Percentiles rank a stretch among this genome's conserved stretches.
phyloP scores from a whole-genome alignment of 2,329 filamentous ascomycete genomes.

The Verticillium alfalfae region DNA sequence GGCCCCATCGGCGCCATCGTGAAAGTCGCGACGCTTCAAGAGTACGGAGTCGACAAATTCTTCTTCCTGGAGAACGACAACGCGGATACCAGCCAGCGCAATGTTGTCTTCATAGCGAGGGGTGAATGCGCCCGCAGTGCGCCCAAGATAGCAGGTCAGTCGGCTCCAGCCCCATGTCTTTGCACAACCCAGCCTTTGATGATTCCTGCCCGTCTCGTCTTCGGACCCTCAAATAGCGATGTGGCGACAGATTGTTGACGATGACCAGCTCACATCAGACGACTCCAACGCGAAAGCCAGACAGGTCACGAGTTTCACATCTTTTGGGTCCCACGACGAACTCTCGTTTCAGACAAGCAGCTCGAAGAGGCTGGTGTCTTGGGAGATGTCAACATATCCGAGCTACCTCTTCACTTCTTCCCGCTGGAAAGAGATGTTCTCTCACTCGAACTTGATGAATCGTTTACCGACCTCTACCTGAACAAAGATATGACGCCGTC shows the following conservation, averaged over 20 bases:
- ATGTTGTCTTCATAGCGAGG: constrained; percentile 88
- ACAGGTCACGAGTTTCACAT: constrained; percentile 94
- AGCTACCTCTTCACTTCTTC: constrained; percentile 85
- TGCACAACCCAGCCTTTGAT: constrained; percentile 8
- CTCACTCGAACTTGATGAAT: constrained; percentile 82
- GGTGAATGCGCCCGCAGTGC: constrained; percentile 84
- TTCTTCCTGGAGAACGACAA: constrained; percentile 97
- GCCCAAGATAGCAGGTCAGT: constrained; percentile 75
- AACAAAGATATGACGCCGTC: constrained; percentile 88
- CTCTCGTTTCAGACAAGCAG: constrained; percentile 83
- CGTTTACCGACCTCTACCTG: constrained; percentile 83
- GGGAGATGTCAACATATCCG: constrained; percentile 83
- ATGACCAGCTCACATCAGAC: constrained; percentile 76
- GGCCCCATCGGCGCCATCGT: constrained; percentile 87
- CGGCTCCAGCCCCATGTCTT: background rate
- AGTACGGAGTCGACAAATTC: constrained; percentile 96
- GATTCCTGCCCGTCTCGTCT: constrained; percentile 48
- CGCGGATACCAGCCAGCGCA: constrained; percentile 88
- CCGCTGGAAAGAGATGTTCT: constrained; percentile 87
- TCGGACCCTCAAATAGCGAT: constrained; percentile 41
- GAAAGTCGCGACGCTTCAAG: constrained; percentile 91
- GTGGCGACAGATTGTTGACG: constrained; percentile 7
- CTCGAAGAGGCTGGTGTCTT: constrained; percentile 90
- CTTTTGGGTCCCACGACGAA: constrained; percentile 91
- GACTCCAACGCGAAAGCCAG: constrained; percentile 79